phyloP scores from a whole-genome alignment of 495 filamentous ascomycete species.

The Aspergillus egyptiacus region DNA sequence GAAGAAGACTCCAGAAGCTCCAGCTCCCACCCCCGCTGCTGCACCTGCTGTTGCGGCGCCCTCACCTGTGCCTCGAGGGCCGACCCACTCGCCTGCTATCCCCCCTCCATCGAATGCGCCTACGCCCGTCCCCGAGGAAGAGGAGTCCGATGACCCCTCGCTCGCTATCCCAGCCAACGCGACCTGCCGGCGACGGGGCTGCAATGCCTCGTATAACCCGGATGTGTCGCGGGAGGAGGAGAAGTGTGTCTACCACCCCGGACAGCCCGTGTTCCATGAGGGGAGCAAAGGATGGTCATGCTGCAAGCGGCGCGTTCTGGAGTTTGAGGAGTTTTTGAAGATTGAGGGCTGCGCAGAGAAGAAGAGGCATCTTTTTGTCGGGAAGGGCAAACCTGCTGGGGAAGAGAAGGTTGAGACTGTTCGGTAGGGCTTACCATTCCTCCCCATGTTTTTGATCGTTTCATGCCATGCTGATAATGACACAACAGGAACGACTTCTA shows the following conservation, averaged over 20 bases:
- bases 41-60: constrained; percentile 19
- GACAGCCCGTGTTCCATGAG: constrained; percentile 88
- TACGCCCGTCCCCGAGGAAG: constrained; percentile 64
- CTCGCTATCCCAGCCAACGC: constrained; percentile 64
- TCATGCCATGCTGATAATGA: neutral
- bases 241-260: constrained; percentile 80
- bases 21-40: constrained; percentile 16
- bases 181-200: constrained; percentile 71
- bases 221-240: constrained; percentile 60
- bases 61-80: constrained; percentile 9
- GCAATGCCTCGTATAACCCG: constrained; percentile 57
- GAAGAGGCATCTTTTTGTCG: constrained; percentile 77
- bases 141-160: constrained; percentile 79
- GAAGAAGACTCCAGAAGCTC: constrained; percentile 24
- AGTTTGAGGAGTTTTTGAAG: constrained; percentile 97
- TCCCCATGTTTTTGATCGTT: neutral
- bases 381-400: constrained; percentile 58
- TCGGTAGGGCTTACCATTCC: constrained; percentile 45
- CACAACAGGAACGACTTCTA: constrained; percentile 78
- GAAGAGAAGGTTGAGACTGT: constrained; percentile 60
- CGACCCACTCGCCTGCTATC: constrained; percentile 42
- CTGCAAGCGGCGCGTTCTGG: constrained; percentile 90
- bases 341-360: constrained; percentile 86
- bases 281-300: constrained; percentile 96
- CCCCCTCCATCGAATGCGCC: constrained; percentile 51